Conservation (phyloP, 2,329 filamentous ascomycete species). For the Fusarium ramigenum region DNA sequence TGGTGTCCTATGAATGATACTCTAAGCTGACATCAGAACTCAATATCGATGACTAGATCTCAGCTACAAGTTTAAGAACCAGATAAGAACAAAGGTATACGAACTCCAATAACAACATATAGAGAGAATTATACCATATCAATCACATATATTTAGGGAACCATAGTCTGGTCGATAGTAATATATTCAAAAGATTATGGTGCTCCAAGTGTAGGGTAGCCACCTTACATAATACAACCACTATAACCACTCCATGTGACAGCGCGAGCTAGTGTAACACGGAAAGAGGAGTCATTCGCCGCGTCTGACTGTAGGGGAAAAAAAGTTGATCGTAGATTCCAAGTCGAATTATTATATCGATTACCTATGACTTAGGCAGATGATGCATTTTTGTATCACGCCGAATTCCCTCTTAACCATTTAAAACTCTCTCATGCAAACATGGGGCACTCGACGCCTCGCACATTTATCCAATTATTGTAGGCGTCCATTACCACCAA, state of each 20-base stretch:
- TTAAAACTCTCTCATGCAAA: conserved; percentile 41
- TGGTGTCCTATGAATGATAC: not conserved
- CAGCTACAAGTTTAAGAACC: not conserved
- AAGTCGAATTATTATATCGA: not conserved
- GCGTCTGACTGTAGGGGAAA: conserved; percentile 4
- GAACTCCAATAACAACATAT: too few relatives aligned
- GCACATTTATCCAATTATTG: conserved; percentile 19
- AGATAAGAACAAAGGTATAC: too few relatives aligned
- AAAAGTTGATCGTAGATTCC: conserved; percentile 15
- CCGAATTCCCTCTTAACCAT: not conserved
- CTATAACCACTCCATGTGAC: conserved; percentile 22
- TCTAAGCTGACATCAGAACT: not conserved
- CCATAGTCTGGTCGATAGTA: not conserved
- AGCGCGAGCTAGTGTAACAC: conserved; percentile 26
- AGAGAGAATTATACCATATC: not conserved
- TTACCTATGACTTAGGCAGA: conserved; percentile 3
- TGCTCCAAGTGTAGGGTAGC: conserved; percentile 6
- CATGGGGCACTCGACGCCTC: conserved; percentile 41
- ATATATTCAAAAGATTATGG: not conserved
- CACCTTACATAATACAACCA: not conserved
- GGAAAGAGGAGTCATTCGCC: conserved; percentile 30
- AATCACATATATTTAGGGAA: not conserved
- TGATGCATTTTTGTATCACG: conserved; percentile 6
- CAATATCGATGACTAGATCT: not conserved
- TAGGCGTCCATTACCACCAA: conserved; percentile 8